Evolutionary conservation across 768 basidiomycete genomes (phyloP), one percentile per base, ranked within the genome.

Genomic region (Mycena latifolia): DNA sequence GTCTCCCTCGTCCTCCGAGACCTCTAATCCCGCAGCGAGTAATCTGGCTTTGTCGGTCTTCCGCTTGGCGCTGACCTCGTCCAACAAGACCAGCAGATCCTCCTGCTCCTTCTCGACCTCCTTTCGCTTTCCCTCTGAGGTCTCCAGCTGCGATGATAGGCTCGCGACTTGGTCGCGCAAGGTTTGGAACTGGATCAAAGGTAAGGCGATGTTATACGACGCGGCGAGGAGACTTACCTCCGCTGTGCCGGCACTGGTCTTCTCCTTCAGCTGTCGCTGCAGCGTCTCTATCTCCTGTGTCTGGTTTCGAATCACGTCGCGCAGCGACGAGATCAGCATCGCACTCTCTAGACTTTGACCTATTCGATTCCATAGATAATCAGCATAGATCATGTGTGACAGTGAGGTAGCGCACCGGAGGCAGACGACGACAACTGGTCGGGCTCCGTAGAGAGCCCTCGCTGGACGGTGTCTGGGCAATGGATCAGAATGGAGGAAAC

Each of bases 21-120:
- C 96, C 35, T 96, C 96, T 75, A 94, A 62, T 0, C 93, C 93
- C 12, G 86, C 87, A 61, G 86, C 87, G 73, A 85, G 82, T 82
- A 99, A 86, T 69, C 85, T 82, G 51, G 77, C 84, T 81, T 99
- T 99, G 74, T 99, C 98, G 70, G 82, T 83, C 80, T 86, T 87
- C 56, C 96, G 84, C 79, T 99, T 99, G 69, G 81, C 86, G 48
- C 89, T 93, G 66, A 98, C 82, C 79, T 99, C 98, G 73, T 99
- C 98, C 5, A 99, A 81, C 33, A 98, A 79, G 14, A 99, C 96
- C 24, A 99, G 82, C 52, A 99, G 77, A 77, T 99, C 97, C 75
- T 98, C 97, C 72, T 98, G 96, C 76, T 99, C 97, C 78, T 96
- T 96, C 77, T 98, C 95, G 25, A 89, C 88, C 11, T 98, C 95